These are phyloP conservation scores for Vitis vinifera DNA, from an alignment of 164 flowering plant genomes.

Conservation along the genomic window ASM3070453v1 NC_081818.1:30049501-30050000, in stretches of 20 bases:
- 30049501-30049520: conserved; percentile 41
- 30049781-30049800: conserved; percentile 90
- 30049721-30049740: conserved; percentile 34
- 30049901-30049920: too few relatives aligned
- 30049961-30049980: too few relatives aligned
- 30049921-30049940: too few relatives aligned
- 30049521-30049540: conserved; percentile 68
- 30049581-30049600: conserved; percentile 74
- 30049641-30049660: conserved; percentile 86
- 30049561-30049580: conserved; percentile 79
- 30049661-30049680: conserved; percentile 69
- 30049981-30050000: too few relatives aligned
- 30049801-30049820: not conserved
- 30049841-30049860: not conserved
- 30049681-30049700: conserved; percentile 91
- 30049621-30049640: conserved; percentile 76
- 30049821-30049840: not conserved
- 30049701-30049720: conserved; percentile 89
- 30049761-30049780: conserved; percentile 66
- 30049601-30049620: conserved; percentile 71
- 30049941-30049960: too few relatives aligned
- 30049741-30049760: conserved; percentile 71
- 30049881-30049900: too few relatives aligned
- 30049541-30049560: conserved; percentile 97
- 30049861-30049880: too few relatives aligned